Evolutionary conservation across 352 stramenopile species (phyloP).

Genomic region (Pilasporangium apinafurcum): DNA sequence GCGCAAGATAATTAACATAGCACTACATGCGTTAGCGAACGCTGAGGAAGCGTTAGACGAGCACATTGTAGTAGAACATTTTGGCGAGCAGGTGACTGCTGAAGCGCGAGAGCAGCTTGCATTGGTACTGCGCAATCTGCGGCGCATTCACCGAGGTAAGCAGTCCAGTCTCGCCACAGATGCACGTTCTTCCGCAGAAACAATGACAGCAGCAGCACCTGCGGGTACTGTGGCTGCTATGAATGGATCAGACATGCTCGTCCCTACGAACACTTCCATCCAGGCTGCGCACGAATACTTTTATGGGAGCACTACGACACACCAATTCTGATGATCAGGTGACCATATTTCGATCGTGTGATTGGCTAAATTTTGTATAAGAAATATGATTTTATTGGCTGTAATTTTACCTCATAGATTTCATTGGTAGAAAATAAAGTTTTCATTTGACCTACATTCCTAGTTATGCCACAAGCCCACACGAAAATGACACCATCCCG

Average conservation of each 20-base stretch:
- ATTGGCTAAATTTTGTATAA: conserved; percentile 3
- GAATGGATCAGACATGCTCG: not conserved
- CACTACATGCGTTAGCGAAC: conserved; percentile 19
- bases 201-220: conserved; percentile 5
- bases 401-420: not conserved
- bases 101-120: conserved; percentile 16
- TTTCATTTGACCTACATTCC: too few relatives aligned
- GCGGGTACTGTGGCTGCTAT: not conserved
- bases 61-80: conserved; percentile 23
- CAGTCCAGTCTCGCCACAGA: conserved; percentile 21
- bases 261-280: not conserved
- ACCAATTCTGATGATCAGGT: conserved; percentile 2
- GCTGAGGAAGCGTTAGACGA: conserved; percentile 36
- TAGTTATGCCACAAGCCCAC: too few relatives aligned
- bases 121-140: conserved; percentile 18
- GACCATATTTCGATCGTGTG: not conserved
- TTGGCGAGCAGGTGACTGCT: conserved; percentile 15
- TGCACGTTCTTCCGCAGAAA: conserved; percentile 6
- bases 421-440: conserved; percentile 5
- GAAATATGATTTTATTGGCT: too few relatives aligned
- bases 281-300: conserved; percentile 22
- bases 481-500: too few relatives aligned
- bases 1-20: conserved; percentile 20
- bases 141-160: conserved; percentile 33
- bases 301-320: conserved; percentile 13